Base-by-base conservation (phyloP, 345 rosid species). In the Streptanthus diversifolius region DNA sequence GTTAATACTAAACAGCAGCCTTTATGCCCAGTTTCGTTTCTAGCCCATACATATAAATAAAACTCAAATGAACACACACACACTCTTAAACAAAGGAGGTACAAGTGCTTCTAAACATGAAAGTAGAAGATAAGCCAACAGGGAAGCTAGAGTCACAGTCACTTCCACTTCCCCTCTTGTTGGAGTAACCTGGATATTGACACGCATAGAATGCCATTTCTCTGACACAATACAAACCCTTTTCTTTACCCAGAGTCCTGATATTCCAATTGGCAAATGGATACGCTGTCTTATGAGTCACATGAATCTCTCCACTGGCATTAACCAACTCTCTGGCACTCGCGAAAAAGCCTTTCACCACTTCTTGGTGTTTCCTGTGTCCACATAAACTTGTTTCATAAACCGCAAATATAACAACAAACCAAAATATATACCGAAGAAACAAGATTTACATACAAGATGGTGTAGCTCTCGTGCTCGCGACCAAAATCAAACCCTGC, bases 231-330 rank as follows among this genome's bases (percentile, higher is more conserved):
- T 3, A 0, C 27, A 82, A 76, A 43, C 83, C 82, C 0, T 8
- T 67, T 12, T 69, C 77, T 12, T 27, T 15, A 5, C 77, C 83
- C 0, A 81, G 22, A 8, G 36, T 11, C 66, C 10, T 49, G 13
- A 84, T 76, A 44, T 79, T 37, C 92, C 85, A 85, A 3, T 0
- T 6, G 6, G 12, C 2, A 59, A 71, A 89, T 18, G 86, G 88
- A 43, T 64, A 1, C 1, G 73, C 53, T 1, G 51, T 80, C 59
- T 82, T 85, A 52, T 84, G 88, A 2, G 86, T 79, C 18, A 80
- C 78, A 27, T 85, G 90, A 19, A 84, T 77, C 73, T 85, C 81
- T 1, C 95, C 90, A 21, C 48, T 30, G 7, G 14, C 15, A 4
- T 33, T 3, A 39, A 85, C 13, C 84, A 85, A 57, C 17, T 55